Evolutionary conservation across 805 yeast genomes (phyloP), one percentile per base, ranked within the genome.

Genomic region (Hanseniaspora singularis): DNA sequence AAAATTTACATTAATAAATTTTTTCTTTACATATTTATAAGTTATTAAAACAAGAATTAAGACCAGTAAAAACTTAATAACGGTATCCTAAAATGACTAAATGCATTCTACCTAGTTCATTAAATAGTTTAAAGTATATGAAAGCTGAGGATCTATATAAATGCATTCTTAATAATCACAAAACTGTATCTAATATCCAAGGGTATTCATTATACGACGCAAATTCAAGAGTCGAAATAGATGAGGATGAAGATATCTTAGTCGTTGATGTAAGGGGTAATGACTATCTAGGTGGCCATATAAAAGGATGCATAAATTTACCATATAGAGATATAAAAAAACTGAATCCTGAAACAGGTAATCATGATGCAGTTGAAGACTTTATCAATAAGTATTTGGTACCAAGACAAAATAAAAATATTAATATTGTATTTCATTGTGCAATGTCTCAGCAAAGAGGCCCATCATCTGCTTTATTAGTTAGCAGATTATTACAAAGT

Each of bases 391-490:
- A 47, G 23, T 8, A 46, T 5, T 10, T 43, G 10, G n/a, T n/a
- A n/a, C n/a, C n/a, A n/a, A 52, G 61, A 3, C 57, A 62, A 6
- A 64, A 50, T 1, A 34, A 69, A 36, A 76, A 73, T 46, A 74
- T 86, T 0, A 41, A 37, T 15, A 58, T 59, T 11, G 81, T 92
- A 0, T 92, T 89, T 64, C 96, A 92, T 60, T 89, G 98, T 62
- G 87, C 88, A 24, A 68, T 83, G 26, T 80, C 94, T 3, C 97
- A 92, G 62, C 94, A 81, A 50, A 68, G 98, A 44, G 97, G 97
- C 0, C 97, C 97, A 0, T 68, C 83, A 3, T 74, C 95, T 3
- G 87, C 96, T 0, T 64, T 78, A 62, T 68, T 67, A 54, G 81
- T 81, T 55, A 52, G 64, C 38, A 52, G 76, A 49, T 26, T 41